Evolutionary conservation across 768 basidiomycete species (phyloP), one percentile per base, ranked within the genome.

Genomic region (Boletus rubropictus): DNA sequence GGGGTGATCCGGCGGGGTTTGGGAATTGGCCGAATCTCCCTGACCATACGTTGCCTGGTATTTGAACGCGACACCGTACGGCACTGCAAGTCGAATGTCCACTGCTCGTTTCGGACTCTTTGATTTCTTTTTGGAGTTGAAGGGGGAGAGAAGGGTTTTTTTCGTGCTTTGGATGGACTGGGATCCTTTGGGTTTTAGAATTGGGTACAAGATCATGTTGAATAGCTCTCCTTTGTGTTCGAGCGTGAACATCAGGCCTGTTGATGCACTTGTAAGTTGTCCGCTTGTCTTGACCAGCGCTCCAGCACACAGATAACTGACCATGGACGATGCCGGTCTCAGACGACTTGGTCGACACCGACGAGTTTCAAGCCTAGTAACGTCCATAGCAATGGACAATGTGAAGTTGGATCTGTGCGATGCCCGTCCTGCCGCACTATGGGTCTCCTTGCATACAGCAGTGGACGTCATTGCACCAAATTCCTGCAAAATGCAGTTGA

Each of bases 21-120:
- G 87, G 87, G 0, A 80, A 84, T 53, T 90, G 87, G 87, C 87
- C 87, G 0, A 44, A 78, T 45, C 67, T 78, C 54, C 75, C 82
- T 24, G 86, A 82, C 43, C 89, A 89, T 59, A 79, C 75, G 2
- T 61, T 63, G 1, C 86, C 86, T 1, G 86, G 86, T 15, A 61
- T 87, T 32, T 78, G 25, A 39, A 39, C 21, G 6, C 4, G 36
- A 21, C 4, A 36, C 3, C 3, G 14, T 22, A 4, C 12, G 6
- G 35, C 3, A 7, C 36, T 4, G 36, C 21, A 9, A 7, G 7
- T n/a, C n/a, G n/a, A n/a, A n/a, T n/a, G n/a, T n/a, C n/a, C n/a
- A n/a, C n/a, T n/a, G 29, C 14, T 31, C 11, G 29, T 31, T 11
- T 31, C 11, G 29, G 29, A 31, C 5, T 11, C 12, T 12, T 8